These are phyloP conservation scores for Madurella fahalii DNA, from an alignment of 2,329 filamentous ascomycete species.

Conservation along the genomic window DNA sequence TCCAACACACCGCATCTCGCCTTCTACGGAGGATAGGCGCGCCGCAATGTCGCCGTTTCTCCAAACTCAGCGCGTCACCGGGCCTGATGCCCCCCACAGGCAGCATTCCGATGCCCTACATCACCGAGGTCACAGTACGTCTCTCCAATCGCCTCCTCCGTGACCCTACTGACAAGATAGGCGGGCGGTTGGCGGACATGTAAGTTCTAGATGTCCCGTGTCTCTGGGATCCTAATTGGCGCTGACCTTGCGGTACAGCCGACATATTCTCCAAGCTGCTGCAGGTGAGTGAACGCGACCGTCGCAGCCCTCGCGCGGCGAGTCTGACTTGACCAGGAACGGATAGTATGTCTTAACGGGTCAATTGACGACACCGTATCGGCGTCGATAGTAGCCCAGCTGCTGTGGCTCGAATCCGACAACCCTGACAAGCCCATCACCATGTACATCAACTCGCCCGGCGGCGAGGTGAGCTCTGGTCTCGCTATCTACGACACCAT, in stretches of 20 bases:
- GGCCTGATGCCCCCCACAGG: conserved; percentile 28
- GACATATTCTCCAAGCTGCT: conserved; percentile 79
- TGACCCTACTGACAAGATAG: conserved; percentile 42
- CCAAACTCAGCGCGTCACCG: conserved; percentile 36
- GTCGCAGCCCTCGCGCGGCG: background rate
- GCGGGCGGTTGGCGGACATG: conserved; percentile 74
- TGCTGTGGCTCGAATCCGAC: conserved; percentile 97
- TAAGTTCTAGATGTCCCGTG: conserved; percentile 39
- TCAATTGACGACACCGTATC: conserved; percentile 85
- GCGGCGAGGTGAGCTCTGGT: conserved; percentile 83
- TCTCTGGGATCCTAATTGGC: conserved; percentile 3
- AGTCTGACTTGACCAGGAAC: conserved; percentile 55
- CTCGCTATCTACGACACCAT: conserved; percentile 98
- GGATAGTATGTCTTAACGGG: conserved; percentile 91
- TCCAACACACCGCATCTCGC: conserved; percentile 32
- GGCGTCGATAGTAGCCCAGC: conserved; percentile 90
- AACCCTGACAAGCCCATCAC: conserved; percentile 92
- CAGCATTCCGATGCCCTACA: conserved; percentile 56
- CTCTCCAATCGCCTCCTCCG: conserved; percentile 5
- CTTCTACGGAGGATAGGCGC: conserved; percentile 35
- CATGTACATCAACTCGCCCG: conserved; percentile 96
- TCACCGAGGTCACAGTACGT: conserved; percentile 51
- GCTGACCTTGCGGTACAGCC: conserved; percentile 45
- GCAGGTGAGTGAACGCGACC: conserved; percentile 48
- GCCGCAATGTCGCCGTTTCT: conserved; percentile 40